Base-by-base conservation (phyloP, 1,284 basidiomycete species). In the Exobasidium cylindrosporum region DNA sequence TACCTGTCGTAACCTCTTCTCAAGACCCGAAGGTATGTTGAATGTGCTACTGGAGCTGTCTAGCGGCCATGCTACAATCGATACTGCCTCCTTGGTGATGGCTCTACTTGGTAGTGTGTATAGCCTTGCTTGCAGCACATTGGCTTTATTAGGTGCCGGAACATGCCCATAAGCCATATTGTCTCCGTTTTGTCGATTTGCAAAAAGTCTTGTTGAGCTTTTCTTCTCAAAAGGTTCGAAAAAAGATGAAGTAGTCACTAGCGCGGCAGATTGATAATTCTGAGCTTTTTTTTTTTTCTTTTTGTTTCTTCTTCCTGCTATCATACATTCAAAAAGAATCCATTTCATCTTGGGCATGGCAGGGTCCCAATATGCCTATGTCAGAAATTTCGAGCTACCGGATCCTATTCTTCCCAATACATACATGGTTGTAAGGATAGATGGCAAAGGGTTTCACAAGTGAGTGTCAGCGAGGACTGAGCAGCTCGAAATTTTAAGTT, bases 361-460 rank as follows among this genome's bases (percentile, higher is more conserved):
- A 24, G 91, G 91, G 67, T 90, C 91, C 11, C 89, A 87, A 73
- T 98, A 88, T 74, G 89, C 89, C 55, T 97, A 98, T 80, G 95
- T 97, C 28, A 87, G 88, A 66, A 86, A 86, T 55, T 97, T 90
- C 77, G 95, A 99, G 82, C 86, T 92, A 0, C 88, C 91, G 1
- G 95, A 99, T 80, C 83, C 86, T 0, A 84, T 96, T 6, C 82
- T 97, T 2, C 94, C 91, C 0, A 87, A 86, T 13, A 91, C 90
- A 6, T 95, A 87, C 81, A 85, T 96, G 70, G 83, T 97, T 40
- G 85, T 94, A 58, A 87, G 95, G 2, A 82, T 99, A 49, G 95
- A 99, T 76, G 95, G 95, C 0, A 91, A 92, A 72, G 88, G 90
- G 0, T 99, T 99, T 79, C 94, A 97, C 83, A 87, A 89, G 90